Evolutionary conservation across 2,329 filamentous ascomycete species (phyloP).

Genomic region (Botrytis squamosa): DNA sequence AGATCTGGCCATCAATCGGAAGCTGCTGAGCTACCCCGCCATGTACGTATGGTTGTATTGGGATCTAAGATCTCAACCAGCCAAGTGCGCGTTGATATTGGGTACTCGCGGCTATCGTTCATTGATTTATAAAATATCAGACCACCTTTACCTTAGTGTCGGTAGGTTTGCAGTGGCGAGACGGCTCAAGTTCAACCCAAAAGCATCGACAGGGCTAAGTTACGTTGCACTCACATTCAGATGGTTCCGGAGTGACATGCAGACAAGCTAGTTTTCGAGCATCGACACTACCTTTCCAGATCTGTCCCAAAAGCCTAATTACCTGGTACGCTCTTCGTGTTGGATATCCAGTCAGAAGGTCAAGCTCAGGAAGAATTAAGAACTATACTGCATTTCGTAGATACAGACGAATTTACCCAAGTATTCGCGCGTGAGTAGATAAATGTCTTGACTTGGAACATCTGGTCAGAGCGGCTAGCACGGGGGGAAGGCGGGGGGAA

Average conservation of each 20-base stretch:
- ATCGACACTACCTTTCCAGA: background rate
- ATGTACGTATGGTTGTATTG: background rate
- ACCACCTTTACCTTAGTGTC: background rate
- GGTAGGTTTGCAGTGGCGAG: background rate
- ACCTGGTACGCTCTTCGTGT: background rate
- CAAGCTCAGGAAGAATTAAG: too few relatives aligned
- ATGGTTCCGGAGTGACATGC: background rate
- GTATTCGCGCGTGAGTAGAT: background rate
- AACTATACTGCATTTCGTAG: background rate
- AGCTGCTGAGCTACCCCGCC: background rate
- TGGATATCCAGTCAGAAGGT: background rate
- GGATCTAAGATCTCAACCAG: background rate
- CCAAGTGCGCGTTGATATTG: too few relatives aligned
- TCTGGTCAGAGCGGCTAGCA: background rate
- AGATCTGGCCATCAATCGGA: background rate
- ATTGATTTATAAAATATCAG: background rate
- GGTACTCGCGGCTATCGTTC: too few relatives aligned
- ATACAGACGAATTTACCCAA: background rate
- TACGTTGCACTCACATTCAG: background rate
- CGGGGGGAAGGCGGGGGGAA: background rate
- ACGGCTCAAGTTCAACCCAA: background rate
- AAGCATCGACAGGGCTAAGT: background rate
- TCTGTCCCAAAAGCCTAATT: background rate
- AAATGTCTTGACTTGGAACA: background rate
- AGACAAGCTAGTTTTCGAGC: background rate